phyloP scores from a whole-genome alignment of 306 rosid genomes.

The Quercus agrifolia region DNA sequence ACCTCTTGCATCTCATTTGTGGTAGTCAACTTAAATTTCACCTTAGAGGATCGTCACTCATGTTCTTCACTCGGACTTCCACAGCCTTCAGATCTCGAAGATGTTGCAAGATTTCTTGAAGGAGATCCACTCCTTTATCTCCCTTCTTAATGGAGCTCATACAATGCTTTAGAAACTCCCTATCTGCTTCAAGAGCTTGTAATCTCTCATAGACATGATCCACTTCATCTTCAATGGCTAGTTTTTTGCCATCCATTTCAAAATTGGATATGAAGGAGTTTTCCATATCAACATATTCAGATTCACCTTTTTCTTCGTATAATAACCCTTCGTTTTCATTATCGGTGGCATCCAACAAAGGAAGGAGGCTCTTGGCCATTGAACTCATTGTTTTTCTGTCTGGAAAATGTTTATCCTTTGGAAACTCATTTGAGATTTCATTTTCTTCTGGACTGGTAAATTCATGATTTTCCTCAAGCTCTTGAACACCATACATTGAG shows the following conservation, averaged over 20 bases:
- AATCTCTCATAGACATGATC: constrained; percentile 71
- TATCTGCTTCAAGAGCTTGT: constrained; percentile 74
- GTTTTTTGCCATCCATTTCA: constrained; percentile 39
- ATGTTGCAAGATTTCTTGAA: constrained; percentile 73
- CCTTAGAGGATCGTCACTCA: constrained; percentile 29
- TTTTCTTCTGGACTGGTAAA: constrained; percentile 43
- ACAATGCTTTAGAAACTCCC: constrained; percentile 62
- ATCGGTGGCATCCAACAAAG: constrained; percentile 57
- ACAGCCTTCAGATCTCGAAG: constrained; percentile 63
- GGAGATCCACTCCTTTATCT: constrained; percentile 62
- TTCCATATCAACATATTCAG: constrained; percentile 32
- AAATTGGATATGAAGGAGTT: constrained; percentile 13
- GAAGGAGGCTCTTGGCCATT: constrained; percentile 67
- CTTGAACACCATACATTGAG: constrained; percentile 14
- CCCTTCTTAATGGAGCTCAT: constrained; percentile 66
- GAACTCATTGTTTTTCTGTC: constrained; percentile 37
- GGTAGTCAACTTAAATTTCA: constrained; percentile 25
- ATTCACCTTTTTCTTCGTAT: constrained; percentile 20
- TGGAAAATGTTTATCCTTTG: constrained; percentile 26
- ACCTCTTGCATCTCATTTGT: constrained; percentile 23
- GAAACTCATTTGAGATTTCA: constrained; percentile 13
- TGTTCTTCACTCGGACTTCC: constrained; percentile 41
- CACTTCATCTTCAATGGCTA: constrained; percentile 63
- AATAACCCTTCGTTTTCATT: constrained; percentile 28
- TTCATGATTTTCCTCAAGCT: constrained; percentile 23